Conservation (phyloP, 2,329 filamentous ascomycete genomes). For the Septoria linicola region DNA sequence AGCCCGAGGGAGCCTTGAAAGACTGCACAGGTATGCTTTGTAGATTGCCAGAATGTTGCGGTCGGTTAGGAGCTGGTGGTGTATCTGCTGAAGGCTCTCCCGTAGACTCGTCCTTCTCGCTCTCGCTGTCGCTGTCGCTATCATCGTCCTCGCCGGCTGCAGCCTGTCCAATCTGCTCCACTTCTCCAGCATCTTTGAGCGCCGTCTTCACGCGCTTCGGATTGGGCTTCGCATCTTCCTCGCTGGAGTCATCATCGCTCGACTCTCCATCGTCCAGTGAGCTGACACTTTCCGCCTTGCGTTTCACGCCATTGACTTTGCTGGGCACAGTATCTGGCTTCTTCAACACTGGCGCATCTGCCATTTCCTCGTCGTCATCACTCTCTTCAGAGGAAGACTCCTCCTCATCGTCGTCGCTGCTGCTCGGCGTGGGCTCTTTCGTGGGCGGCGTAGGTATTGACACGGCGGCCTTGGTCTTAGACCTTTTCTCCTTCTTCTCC, state of each 20-base stretch:
- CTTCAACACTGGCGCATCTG: conserved; percentile 17
- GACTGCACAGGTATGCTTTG: conserved; percentile 26
- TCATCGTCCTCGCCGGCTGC: conserved; percentile 11
- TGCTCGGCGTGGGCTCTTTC: conserved; percentile 10
- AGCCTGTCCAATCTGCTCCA: conserved; percentile 1
- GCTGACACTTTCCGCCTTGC: conserved; percentile 27
- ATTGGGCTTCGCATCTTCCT: conserved; percentile 15
- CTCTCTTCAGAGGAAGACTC: conserved; percentile 23
- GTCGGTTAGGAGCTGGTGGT: not conserved
- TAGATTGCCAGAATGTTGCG: conserved; percentile 4
- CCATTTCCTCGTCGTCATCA: conserved; percentile 20
- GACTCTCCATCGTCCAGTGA: conserved; percentile 9
- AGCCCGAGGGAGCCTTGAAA: conserved; percentile 43
- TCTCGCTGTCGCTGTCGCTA: conserved; percentile 15
- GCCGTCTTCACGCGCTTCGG: conserved; percentile 16
- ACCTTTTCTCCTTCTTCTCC: conserved; percentile 11
- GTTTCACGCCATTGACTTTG: conserved; percentile 35
- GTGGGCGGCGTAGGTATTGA: conserved; percentile 10
- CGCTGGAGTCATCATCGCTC: conserved; percentile 18
- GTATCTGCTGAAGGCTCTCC: conserved; percentile 4
- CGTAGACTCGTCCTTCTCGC: conserved; percentile 9
- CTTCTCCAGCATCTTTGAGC: conserved; percentile 10
- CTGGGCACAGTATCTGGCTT: conserved; percentile 19
- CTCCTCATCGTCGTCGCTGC: conserved; percentile 32
- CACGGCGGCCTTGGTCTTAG: conserved; percentile 11